These are phyloP conservation scores for Fraxinus dipetala DNA, from an alignment of 305 asterid species.

Conservation along the genomic window DNA sequence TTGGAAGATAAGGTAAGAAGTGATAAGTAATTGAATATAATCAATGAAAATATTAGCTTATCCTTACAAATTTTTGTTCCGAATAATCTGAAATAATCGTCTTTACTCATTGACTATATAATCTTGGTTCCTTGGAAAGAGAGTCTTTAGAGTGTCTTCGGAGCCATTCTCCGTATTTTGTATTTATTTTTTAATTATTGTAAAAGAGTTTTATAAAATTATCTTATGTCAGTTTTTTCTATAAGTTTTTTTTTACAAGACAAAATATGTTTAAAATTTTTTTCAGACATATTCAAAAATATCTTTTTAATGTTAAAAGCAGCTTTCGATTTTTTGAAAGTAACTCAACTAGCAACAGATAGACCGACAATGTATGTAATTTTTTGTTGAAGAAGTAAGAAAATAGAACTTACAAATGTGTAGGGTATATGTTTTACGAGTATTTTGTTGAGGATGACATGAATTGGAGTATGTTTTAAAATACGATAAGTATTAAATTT, in stretches of 20 bases:
- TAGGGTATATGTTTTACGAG: not conserved
- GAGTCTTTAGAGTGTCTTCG: too few relatives aligned
- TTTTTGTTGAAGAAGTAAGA: not conserved
- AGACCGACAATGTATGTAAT: not conserved
- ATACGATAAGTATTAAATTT: too few relatives aligned
- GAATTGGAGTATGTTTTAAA: not conserved
- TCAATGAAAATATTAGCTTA: too few relatives aligned
- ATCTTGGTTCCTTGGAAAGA: not conserved
- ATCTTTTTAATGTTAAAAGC: too few relatives aligned
- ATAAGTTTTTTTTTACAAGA: too few relatives aligned
- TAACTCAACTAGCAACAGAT: not conserved
- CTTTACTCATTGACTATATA: not conserved
- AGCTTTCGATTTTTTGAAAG: not conserved
- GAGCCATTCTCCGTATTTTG: too few relatives aligned
- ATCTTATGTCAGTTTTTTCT: not conserved
- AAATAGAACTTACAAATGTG: not conserved
- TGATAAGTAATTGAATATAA: too few relatives aligned
- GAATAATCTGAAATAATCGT: conserved; percentile 28
- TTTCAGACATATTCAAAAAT: not conserved
- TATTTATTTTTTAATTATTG: too few relatives aligned
- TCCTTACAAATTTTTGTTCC: conserved; percentile 62
- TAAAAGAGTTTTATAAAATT: not conserved
- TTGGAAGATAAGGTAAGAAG: too few relatives aligned
- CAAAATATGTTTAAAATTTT: not conserved
- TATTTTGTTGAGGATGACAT: not conserved